Evolutionary conservation across 2,329 filamentous ascomycete genomes (phyloP).

Genomic region (Colletotrichum sp.): DNA sequence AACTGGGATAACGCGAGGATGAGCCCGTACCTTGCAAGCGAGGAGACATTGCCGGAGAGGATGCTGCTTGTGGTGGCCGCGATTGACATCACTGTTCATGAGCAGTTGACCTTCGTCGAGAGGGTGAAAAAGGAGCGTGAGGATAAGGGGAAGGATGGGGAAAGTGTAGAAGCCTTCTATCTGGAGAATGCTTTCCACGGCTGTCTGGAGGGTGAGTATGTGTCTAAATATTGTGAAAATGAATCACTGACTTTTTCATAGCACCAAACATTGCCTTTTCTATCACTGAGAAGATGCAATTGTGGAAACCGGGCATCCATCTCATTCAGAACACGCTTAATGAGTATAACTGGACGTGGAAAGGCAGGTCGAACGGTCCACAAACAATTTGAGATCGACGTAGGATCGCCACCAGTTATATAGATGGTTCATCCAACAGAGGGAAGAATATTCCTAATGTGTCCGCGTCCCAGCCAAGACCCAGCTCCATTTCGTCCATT

Average conservation of each 20-base stretch:
- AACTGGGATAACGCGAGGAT: constrained; percentile 37
- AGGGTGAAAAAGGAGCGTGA: constrained; percentile 26
- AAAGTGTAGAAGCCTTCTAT: background rate
- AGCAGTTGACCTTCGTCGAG: constrained; percentile 43
- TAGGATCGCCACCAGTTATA: no score
- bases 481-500: no score
- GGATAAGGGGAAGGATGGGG: background rate
- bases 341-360: no score
- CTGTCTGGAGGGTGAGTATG: constrained; percentile 7
- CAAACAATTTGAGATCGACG: no score
- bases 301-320: background rate
- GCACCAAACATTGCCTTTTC: background rate
- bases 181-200: constrained; percentile 11
- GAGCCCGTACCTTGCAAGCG: constrained; percentile 37
- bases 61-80: constrained; percentile 44
- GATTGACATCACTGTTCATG: constrained; percentile 45
- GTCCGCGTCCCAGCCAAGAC: no score
- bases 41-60: constrained; percentile 36
- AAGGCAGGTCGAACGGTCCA: no score
- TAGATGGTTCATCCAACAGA: no score
- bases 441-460: no score
- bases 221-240: background rate
- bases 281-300: background rate
- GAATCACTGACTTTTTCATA: background rate
- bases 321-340: no score